phyloP scores from a whole-genome alignment of 345 rosid species.

The Tarenaya hassleriana region DNA sequence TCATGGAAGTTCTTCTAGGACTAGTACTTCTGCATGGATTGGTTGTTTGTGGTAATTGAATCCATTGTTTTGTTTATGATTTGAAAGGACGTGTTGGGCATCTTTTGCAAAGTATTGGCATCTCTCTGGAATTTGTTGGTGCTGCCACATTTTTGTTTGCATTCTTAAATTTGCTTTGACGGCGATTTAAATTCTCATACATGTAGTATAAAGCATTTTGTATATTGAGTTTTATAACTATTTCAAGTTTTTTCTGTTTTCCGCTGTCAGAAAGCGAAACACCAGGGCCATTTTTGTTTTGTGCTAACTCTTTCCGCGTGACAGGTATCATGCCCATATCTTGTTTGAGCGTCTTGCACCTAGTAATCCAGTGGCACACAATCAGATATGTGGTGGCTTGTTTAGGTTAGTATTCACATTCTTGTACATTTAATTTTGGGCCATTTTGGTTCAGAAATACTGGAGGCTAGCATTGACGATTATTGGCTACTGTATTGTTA shows the following conservation, averaged over 20 bases:
- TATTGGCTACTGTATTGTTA: background rate
- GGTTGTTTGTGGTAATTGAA: slow-evolving; percentile 4
- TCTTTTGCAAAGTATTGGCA: slow-evolving; percentile 6
- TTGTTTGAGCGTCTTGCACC: slow-evolving; percentile 74
- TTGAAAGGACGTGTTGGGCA: slow-evolving; percentile 14
- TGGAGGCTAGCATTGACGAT: no score
- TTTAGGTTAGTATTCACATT: slow-evolving; percentile 53
- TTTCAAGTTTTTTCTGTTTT: slow-evolving; percentile 14
- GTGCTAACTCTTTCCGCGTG: slow-evolving; percentile 15
- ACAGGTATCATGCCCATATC: slow-evolving; percentile 84
- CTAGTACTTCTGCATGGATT: background rate
- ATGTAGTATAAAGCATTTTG: slow-evolving; percentile 8
- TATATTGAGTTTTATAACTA: background rate
- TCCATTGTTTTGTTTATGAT: slow-evolving; percentile 11
- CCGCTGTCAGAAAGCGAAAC: slow-evolving; percentile 1
- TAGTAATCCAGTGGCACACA: slow-evolving; percentile 92
- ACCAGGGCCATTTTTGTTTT: background rate
- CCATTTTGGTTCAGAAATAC: slow-evolving; percentile 11
- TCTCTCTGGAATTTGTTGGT: slow-evolving; percentile 1
- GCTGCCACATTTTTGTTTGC: slow-evolving; percentile 8
- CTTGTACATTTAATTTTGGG: background rate
- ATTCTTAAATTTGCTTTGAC: no score
- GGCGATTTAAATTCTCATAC: no score
- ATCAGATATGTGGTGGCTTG: slow-evolving; percentile 69
- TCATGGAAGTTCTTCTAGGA: slow-evolving; percentile 13